Base-by-base conservation (phyloP, 805 yeast species). In the Saccharomycopsis sp. region DNA sequence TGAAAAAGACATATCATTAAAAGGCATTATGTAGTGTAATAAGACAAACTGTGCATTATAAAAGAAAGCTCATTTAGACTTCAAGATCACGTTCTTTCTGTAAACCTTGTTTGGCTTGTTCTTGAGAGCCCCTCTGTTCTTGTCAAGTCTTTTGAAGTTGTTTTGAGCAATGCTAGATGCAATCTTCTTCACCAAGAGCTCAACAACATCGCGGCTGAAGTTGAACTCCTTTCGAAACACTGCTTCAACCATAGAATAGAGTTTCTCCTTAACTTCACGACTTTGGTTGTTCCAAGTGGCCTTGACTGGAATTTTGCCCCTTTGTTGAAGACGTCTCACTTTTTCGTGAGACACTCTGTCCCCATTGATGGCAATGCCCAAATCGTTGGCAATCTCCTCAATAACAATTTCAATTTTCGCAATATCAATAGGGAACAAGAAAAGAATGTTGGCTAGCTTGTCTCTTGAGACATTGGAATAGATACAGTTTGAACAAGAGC, bases 341-440 rank as follows among this genome's bases (percentile, higher is more conserved):
- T n/a, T n/a, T n/a, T n/a, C n/a, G n/a, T n/a, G n/a, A 7, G 36
- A 6, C n/a, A 33, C 36, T 33, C 36, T 19, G 15, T 20, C 36
- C 6, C 36, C 36, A 33, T 33, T 33, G 16, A 33, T 33, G n/a
- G n/a, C 17, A 18, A 32, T n/a, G 8, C 19, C 17, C 26, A 39
- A 32, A 7, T 15, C 13, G 23, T 39, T 32, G 9, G 25, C 10
- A 15, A 39, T 26, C 5, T 22, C 42, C 12, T 6, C 23, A 10
- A 39, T 13, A 16, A 39, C 6, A 7, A 9, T 15, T 20, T 38
- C 41, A 31, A 38, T 30, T 5, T 10, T 16, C 4, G 7, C 5
- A 12, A 38, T 21, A 5, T 12, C 29, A 7, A 9, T 9, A 16
- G 4, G 7, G 10, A 21, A 20, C 5, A 38, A 10, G 20, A 20